Evolutionary conservation across 768 basidiomycete genomes (phyloP).

Genomic region (Thelephora ganbajun): DNA sequence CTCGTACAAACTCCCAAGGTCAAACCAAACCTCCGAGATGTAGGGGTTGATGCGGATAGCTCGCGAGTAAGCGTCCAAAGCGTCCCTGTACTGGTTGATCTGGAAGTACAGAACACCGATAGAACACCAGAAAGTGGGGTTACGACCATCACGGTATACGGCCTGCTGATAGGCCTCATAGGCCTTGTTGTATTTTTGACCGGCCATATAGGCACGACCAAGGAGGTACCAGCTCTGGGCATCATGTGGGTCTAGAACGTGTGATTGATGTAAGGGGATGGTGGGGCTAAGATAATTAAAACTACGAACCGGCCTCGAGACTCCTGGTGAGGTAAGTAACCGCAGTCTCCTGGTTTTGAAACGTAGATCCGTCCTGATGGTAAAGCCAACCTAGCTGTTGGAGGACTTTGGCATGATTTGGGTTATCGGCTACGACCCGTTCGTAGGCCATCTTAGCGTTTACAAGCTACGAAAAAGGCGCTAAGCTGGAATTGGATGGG

Average conservation of each 20-base stretch:
- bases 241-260: constrained; percentile 69
- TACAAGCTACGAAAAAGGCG: constrained; percentile 42
- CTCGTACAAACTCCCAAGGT: constrained; percentile 93
- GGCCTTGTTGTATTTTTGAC: constrained; percentile 97
- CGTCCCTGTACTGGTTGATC: constrained; percentile 98
- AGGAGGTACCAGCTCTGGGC: constrained; percentile 99
- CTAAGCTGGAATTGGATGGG: constrained; percentile 2
- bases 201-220: constrained; percentile 97
- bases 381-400: constrained; percentile 98
- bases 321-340: constrained; percentile 90
- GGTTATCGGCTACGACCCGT: constrained; percentile 85
- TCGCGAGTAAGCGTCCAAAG: constrained; percentile 95
- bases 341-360: constrained; percentile 92
- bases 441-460: constrained; percentile 93
- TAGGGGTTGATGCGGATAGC: constrained; percentile 98
- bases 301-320: constrained; percentile 75
- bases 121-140: constrained; percentile 99
- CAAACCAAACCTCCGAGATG: constrained; percentile 92
- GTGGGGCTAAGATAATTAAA: neutral
- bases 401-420: constrained; percentile 89
- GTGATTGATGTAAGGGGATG: constrained; percentile 1
- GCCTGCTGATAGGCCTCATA: constrained; percentile 99
- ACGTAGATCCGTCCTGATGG: constrained; percentile 87
- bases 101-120: constrained; percentile 99
- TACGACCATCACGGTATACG: constrained; percentile 95